These are phyloP conservation scores for Macrotyloma uniflorum DNA, from an alignment of 306 rosid species.

Conservation along the genomic window DNA sequence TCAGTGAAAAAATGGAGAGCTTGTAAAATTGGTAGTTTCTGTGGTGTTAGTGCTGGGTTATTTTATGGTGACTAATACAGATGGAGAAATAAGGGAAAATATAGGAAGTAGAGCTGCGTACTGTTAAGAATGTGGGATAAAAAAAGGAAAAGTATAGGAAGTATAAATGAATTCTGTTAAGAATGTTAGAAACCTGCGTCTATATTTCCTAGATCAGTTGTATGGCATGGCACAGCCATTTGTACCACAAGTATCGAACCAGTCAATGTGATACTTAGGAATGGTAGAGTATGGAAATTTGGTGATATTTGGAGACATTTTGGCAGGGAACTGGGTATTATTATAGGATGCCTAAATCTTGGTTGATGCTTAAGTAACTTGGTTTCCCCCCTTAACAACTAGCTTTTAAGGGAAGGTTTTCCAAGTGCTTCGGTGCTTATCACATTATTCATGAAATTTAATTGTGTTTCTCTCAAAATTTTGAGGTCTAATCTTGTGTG, in stretches of 20 bases:
- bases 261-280: background rate
- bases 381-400: background rate
- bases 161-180: background rate
- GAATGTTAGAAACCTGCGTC: constrained; percentile 19
- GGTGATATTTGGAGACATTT: constrained; percentile 14
- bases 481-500: constrained; percentile 13
- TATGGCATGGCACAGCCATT: constrained; percentile 9
- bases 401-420: background rate
- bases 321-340: background rate
- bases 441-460: background rate
- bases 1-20: constrained; percentile 5
- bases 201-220: constrained; percentile 11
- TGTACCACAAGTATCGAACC: background rate
- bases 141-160: background rate
- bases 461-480: constrained; percentile 5
- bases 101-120: background rate
- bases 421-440: background rate
- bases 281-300: background rate
- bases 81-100: background rate
- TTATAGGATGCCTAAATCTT: background rate
- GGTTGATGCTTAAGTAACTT: background rate
- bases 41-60: constrained; percentile 6
- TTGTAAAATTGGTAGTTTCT: background rate
- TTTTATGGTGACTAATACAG: background rate
- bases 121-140: background rate